Evolutionary conservation across 2,329 filamentous ascomycete genomes (phyloP).

Genomic region (Neurospora crassa): DNA sequence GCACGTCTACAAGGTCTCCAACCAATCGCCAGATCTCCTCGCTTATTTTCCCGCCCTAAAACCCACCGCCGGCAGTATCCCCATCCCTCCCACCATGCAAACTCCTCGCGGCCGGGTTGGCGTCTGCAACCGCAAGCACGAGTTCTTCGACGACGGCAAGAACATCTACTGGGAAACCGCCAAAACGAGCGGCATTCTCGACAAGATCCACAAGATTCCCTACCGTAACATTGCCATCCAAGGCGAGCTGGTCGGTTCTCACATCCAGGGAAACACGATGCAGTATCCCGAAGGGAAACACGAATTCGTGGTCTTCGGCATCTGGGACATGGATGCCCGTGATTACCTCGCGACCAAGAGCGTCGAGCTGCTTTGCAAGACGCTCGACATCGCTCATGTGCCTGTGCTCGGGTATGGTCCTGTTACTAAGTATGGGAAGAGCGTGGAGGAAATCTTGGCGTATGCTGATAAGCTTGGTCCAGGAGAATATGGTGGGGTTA

Average conservation of each 20-base stretch:
- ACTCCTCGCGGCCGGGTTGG: conserved; percentile 11
- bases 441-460: conserved; percentile 16
- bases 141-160: conserved; percentile 12
- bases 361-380: conserved; percentile 7
- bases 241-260: conserved; percentile 22
- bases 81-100: not conserved
- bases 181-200: conserved; percentile 14
- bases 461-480: conserved; percentile 19
- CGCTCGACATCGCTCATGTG: conserved; percentile 15
- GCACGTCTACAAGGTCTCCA: conserved; percentile 20
- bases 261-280: conserved; percentile 20
- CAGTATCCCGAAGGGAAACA: conserved; percentile 16
- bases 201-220: conserved; percentile 12
- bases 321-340: conserved; percentile 19
- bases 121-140: conserved; percentile 13
- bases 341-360: conserved; percentile 8
- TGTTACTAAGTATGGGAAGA: conserved; percentile 7
- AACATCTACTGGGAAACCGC: conserved; percentile 19
- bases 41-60: conserved; percentile 1
- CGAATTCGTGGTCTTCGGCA: conserved; percentile 19
- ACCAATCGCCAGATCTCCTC: conserved; percentile 12
- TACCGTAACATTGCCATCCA: conserved; percentile 20
- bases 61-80: not conserved
- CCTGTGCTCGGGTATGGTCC: conserved; percentile 11
- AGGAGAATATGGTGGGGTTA: conserved; percentile 13